Evolutionary conservation across 2,329 filamentous ascomycete genomes (phyloP).

Genomic region (Aspergillus eucalypticola): DNA sequence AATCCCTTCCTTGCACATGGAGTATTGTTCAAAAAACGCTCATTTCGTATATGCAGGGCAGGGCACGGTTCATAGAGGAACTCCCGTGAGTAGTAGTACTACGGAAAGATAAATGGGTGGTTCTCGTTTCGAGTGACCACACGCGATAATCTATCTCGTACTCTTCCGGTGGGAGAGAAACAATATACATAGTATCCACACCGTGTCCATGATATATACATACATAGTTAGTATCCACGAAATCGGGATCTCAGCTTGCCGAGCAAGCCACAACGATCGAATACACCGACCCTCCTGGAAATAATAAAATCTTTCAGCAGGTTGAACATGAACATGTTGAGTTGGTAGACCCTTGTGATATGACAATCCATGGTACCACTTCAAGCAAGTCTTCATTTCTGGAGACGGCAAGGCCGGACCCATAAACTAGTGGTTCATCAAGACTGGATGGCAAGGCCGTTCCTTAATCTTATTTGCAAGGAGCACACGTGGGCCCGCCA

Average conservation of each 20-base stretch:
- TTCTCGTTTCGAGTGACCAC: no score
- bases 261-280: neutral
- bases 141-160: neutral
- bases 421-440: constrained; percentile 21
- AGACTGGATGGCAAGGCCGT: constrained; percentile 12
- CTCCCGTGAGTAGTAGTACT: no score
- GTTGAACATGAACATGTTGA: neutral
- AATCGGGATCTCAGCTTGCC: neutral
- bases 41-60: neutral
- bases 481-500: constrained; percentile 17
- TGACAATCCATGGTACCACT: constrained; percentile 1
- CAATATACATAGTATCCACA: no score
- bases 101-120: no score
- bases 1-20: neutral
- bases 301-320: neutral
- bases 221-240: no score
- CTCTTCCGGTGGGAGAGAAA: neutral
- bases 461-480: constrained; percentile 21
- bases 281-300: neutral
- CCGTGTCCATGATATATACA: no score
- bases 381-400: constrained; percentile 10
- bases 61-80: no score
- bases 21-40: neutral
- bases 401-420: constrained; percentile 15
- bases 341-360: neutral